Evolutionary conservation across 148 eudicot species (phyloP).

Genomic region (Nepenthes mirabilis): DNA sequence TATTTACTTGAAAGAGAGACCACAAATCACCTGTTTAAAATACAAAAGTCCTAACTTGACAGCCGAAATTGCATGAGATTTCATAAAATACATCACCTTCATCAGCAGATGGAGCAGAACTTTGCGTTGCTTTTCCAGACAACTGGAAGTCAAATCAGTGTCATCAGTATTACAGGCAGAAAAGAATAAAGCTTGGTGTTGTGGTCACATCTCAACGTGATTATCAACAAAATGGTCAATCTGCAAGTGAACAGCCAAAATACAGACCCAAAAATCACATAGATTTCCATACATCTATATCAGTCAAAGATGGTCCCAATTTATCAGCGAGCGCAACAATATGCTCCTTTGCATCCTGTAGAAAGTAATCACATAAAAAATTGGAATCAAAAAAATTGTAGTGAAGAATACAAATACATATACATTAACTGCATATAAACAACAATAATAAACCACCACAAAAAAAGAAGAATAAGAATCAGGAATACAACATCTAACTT

Average conservation of each 20-base stretch:
- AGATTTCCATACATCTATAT: conserved; percentile 56
- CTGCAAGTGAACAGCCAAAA: neutral
- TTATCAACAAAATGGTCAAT: too few relatives aligned
- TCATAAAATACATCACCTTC: conserved; percentile 50
- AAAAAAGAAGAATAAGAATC: too few relatives aligned
- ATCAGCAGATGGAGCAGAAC: conserved; percentile 51
- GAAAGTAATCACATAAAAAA: neutral
- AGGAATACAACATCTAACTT: too few relatives aligned
- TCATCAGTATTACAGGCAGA: conserved; percentile 13
- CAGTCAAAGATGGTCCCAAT: conserved; percentile 74
- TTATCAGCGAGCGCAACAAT: conserved; percentile 90
- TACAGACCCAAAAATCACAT: neutral
- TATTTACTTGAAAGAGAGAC: too few relatives aligned
- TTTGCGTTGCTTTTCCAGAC: conserved; percentile 46
- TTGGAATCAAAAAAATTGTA: neutral
- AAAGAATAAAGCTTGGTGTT: neutral
- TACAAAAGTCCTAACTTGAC: conserved; percentile 10
- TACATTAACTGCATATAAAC: too few relatives aligned
- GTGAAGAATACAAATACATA: neutral
- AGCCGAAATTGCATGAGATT: conserved; percentile 13
- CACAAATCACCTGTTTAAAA: neutral
- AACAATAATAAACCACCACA: too few relatives aligned
- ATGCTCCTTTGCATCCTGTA: conserved; percentile 97
- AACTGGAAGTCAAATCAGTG: conserved; percentile 40
- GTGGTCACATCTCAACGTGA: too few relatives aligned